Evolutionary conservation across 2,329 filamentous ascomycete species (phyloP).

Genomic region (Ophiognomonia clavigignenti-juglandacearum): DNA sequence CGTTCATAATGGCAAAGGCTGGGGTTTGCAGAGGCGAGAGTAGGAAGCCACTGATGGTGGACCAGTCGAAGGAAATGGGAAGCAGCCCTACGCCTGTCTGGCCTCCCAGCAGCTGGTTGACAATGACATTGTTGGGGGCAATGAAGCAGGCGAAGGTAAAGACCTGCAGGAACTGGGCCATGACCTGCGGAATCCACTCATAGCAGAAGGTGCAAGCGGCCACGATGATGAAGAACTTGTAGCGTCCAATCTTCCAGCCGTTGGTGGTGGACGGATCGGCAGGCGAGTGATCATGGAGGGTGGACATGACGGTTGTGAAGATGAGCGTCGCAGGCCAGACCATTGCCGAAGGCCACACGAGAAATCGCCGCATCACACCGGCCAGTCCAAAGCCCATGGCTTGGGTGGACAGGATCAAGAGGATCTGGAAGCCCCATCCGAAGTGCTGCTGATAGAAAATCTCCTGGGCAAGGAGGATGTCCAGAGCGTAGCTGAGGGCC

Average conservation of each 20-base stretch:
- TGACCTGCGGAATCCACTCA: slow-evolving; percentile 25
- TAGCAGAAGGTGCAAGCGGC: slow-evolving; percentile 41
- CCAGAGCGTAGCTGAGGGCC: slow-evolving; percentile 30
- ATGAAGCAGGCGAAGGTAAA: slow-evolving; percentile 61
- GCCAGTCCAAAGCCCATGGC: slow-evolving; percentile 61
- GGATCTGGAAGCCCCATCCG: slow-evolving; percentile 54
- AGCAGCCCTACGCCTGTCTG: slow-evolving; percentile 54
- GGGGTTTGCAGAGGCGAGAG: slow-evolving; percentile 54
- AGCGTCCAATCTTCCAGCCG: slow-evolving; percentile 54
- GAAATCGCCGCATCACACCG: slow-evolving; percentile 52
- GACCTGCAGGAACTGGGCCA: slow-evolving; percentile 28
- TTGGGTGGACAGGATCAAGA: slow-evolving; percentile 56
- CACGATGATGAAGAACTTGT: slow-evolving; percentile 52
- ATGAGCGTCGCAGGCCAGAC: slow-evolving; percentile 59
- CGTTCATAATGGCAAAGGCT: slow-evolving; percentile 57
- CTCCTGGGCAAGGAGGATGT: slow-evolving; percentile 35
- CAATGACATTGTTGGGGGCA: slow-evolving; percentile 52
- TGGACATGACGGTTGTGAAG: slow-evolving; percentile 55
- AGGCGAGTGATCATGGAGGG: slow-evolving; percentile 56
- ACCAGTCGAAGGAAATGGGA: slow-evolving; percentile 56
- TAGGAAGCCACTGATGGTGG: slow-evolving; percentile 48
- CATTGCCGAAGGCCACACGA: slow-evolving; percentile 58
- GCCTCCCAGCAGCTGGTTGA: slow-evolving; percentile 60
- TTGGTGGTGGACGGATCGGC: slow-evolving; percentile 30
- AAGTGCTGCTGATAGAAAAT: slow-evolving; percentile 48